A percentile compares a stretch with the other conserved stretches of the same genome.
Conservation (phyloP, 208 protist species). For the Tetramitus jugosus region DNA sequence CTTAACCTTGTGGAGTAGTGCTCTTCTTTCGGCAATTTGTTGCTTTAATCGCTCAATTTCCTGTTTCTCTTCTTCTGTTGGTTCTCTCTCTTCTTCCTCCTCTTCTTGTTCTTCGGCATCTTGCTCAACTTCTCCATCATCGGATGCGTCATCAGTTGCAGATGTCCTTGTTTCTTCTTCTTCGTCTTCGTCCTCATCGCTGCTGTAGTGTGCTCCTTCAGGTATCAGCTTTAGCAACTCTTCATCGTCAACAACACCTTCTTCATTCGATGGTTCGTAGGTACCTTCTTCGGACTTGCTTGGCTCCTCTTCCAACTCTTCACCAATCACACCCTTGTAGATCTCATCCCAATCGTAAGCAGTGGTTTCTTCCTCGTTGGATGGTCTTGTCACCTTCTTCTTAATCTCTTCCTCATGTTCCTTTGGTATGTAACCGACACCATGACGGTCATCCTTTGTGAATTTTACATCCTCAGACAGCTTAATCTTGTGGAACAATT, state of each 20-base stretch:
- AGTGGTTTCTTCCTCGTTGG: slow-evolving; percentile 30
- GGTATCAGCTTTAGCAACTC: background rate
- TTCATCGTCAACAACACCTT: background rate
- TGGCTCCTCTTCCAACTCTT: background rate
- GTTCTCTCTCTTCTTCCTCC: slow-evolving; percentile 22
- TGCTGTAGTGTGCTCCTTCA: background rate
- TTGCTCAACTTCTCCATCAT: slow-evolving; percentile 29
- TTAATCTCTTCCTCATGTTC: slow-evolving; percentile 14
- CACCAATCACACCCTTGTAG: background rate
- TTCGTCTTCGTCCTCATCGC: slow-evolving; percentile 21
- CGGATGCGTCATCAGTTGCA: background rate
- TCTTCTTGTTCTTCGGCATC: slow-evolving; percentile 28
- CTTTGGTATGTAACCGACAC: slow-evolving; percentile 13
- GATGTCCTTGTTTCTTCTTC: no score
- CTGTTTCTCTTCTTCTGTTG: background rate
- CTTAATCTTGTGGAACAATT: slow-evolving; percentile 25
- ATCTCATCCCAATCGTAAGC: slow-evolving; percentile 37
- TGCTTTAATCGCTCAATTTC: background rate
- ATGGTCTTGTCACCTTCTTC: slow-evolving; percentile 22
- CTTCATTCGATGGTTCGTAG: background rate
- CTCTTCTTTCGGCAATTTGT: no score
- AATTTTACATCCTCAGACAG: slow-evolving; percentile 2
- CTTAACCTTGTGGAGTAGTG: background rate
- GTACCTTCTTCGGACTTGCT: background rate
- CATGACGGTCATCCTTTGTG: slow-evolving; percentile 13